Conservation (phyloP, 139 green algal genomes). For the Desmodesmus armatus region DNA sequence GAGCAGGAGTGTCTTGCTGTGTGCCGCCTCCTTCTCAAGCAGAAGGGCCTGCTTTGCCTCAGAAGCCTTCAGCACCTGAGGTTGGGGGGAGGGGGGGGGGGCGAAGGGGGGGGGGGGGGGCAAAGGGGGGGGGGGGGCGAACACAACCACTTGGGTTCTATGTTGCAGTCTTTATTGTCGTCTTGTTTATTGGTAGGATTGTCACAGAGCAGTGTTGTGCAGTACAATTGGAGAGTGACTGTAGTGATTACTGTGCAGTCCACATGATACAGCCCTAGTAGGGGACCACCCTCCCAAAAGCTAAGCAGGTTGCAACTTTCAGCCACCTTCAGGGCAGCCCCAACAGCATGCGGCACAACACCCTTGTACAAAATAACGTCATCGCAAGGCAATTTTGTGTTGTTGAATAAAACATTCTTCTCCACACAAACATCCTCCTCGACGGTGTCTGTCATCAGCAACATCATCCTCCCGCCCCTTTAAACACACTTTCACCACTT, state of each 20-base stretch:
- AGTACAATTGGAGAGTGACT: background rate
- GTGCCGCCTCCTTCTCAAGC: constrained; percentile 9
- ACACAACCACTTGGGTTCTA: background rate
- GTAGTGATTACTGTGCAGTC: background rate
- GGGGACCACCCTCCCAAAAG: no score
- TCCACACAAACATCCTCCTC: constrained; percentile 33
- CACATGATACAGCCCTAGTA: background rate
- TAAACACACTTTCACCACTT: background rate
- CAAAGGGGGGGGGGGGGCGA: no score
- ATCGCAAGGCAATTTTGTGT: background rate
- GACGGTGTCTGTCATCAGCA: constrained; percentile 54
- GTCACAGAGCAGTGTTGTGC: background rate
- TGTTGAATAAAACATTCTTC: background rate
- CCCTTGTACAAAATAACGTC: background rate
- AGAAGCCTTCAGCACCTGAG: constrained; percentile 23
- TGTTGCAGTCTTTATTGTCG: background rate
- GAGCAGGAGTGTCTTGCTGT: background rate
- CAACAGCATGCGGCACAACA: no score
- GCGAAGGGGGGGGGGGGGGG: background rate
- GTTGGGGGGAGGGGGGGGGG: background rate
- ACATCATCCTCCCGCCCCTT: background rate
- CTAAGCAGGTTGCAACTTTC: no score
- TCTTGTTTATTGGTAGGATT: no score
- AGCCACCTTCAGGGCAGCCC: no score
- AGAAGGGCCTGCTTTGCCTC: constrained; percentile 34